Percentiles rank a stretch among this genome's conserved stretches.
Conservation (phyloP, 345 rosid genomes). For the Theobroma cacao region DNA sequence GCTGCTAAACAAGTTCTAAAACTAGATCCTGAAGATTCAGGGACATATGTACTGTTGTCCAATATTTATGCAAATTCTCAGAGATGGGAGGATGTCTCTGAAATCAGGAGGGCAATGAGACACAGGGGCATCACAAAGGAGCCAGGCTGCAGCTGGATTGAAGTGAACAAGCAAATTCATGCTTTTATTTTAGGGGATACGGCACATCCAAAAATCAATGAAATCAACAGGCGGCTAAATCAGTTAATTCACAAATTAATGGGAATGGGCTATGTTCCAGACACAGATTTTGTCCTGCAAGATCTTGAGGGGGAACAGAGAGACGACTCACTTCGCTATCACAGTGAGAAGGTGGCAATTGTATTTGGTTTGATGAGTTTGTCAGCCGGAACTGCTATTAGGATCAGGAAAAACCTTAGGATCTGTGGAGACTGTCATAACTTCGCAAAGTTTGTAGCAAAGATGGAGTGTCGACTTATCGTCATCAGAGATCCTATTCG, state of each 20-base stretch:
- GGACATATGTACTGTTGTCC: conserved; percentile 51
- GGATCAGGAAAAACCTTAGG: conserved; percentile 59
- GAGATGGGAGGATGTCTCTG: conserved; percentile 53
- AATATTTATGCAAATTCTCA: conserved; percentile 56
- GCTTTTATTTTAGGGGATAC: conserved; percentile 54
- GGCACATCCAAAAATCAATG: conserved; percentile 42
- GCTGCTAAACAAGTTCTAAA: conserved; percentile 52
- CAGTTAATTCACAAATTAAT: conserved; percentile 33
- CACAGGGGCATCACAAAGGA: conserved; percentile 42
- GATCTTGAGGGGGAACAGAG: conserved; percentile 62
- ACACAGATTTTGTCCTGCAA: conserved; percentile 49
- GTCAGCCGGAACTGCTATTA: conserved; percentile 33
- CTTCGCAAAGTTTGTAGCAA: conserved; percentile 48
- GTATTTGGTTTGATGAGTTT: conserved; percentile 43
- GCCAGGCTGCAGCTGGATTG: conserved; percentile 74
- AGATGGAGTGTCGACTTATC: conserved; percentile 38
- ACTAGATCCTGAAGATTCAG: conserved; percentile 54
- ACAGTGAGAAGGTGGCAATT: conserved; percentile 64
- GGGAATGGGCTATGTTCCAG: conserved; percentile 49
- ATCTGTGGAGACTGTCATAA: conserved; percentile 58
- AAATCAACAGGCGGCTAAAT: conserved; percentile 35
- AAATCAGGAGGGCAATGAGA: conserved; percentile 42
- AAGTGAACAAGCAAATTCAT: conserved; percentile 53
- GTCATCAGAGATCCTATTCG: conserved; percentile 56
- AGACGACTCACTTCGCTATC: conserved; percentile 46